phyloP scores from a whole-genome alignment of 73 alveolate genomes.

The Uronychia setigera region DNA sequence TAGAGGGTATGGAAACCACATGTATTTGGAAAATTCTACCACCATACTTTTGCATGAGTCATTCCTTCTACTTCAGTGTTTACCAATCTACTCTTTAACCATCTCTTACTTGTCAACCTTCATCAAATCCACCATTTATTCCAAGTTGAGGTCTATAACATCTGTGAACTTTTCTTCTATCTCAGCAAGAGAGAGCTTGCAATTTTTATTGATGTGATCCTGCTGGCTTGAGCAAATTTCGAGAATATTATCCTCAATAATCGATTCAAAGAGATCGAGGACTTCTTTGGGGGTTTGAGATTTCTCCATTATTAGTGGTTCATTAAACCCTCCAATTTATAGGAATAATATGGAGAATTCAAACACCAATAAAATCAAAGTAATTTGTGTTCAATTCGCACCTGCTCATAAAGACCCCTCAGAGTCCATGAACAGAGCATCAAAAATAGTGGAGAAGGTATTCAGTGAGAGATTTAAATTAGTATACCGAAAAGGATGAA shows the following conservation, averaged over 20 bases:
- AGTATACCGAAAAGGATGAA: slow-evolving; percentile 72
- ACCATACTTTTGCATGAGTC: background rate
- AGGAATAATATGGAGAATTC: too few species aligned
- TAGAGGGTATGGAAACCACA: background rate
- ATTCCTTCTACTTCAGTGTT: background rate
- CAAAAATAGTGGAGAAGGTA: slow-evolving; percentile 14
- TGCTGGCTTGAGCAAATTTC: background rate
- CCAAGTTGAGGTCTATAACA: background rate
- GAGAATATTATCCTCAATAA: too few species aligned
- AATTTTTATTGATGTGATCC: background rate
- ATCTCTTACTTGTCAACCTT: background rate
- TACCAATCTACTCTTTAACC: background rate
- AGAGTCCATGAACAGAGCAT: slow-evolving; percentile 45
- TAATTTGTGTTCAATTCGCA: slow-evolving; percentile 9
- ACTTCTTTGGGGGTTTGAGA: too few species aligned
- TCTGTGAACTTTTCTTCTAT: background rate
- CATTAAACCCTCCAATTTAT: too few species aligned
- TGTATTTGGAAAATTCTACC: background rate
- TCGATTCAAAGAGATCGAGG: too few species aligned
- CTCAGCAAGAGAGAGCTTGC: background rate
- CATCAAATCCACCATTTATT: background rate
- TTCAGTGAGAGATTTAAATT: slow-evolving; percentile 9
- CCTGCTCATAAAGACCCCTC: slow-evolving; percentile 47
- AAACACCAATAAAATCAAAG: too few species aligned
- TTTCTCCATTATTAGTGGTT: too few species aligned